Conservation (phyloP, 2,329 filamentous ascomycete species). For the Samsoniella hepiali region DNA sequence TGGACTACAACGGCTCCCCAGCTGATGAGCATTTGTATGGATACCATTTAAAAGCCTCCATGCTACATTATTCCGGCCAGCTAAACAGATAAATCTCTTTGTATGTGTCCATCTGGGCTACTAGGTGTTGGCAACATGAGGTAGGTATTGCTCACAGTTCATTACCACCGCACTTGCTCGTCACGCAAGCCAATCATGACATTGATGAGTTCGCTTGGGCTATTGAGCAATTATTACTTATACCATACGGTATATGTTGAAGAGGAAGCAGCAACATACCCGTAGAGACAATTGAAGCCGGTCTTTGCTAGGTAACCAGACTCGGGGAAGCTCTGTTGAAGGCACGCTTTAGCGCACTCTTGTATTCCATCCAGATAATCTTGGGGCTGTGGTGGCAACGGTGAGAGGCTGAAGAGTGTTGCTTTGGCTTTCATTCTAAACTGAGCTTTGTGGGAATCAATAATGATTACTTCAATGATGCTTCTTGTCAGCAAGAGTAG, state of each 20-base stretch:
- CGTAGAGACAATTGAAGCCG: slow-evolving; percentile 22
- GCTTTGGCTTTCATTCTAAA: slow-evolving; percentile 24
- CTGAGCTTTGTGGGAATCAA: not conserved
- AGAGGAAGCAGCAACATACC: slow-evolving; percentile 7
- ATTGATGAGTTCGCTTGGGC: not conserved
- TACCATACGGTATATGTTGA: not conserved
- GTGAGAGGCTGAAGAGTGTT: slow-evolving; percentile 25
- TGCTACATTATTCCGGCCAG: not conserved
- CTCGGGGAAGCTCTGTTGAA: slow-evolving; percentile 19
- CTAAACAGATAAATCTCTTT: not conserved
- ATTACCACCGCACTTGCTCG: not conserved
- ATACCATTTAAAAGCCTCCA: not conserved
- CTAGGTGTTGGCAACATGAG: too few relatives aligned
- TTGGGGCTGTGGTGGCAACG: slow-evolving; percentile 23
- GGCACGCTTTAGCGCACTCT: slow-evolving; percentile 14
- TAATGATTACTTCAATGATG: too few relatives aligned
- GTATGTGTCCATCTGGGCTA: not conserved
- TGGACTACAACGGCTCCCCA: not conserved
- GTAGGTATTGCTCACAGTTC: not conserved
- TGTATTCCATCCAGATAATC: slow-evolving; percentile 2
- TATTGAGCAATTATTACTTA: too few relatives aligned
- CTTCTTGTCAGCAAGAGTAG: too few relatives aligned
- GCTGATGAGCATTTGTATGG: not conserved
- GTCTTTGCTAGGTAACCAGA: slow-evolving; percentile 19
- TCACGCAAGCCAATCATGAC: not conserved